Conservation (phyloP, 495 filamentous ascomycete species). For the Penicillium paradoxum region DNA sequence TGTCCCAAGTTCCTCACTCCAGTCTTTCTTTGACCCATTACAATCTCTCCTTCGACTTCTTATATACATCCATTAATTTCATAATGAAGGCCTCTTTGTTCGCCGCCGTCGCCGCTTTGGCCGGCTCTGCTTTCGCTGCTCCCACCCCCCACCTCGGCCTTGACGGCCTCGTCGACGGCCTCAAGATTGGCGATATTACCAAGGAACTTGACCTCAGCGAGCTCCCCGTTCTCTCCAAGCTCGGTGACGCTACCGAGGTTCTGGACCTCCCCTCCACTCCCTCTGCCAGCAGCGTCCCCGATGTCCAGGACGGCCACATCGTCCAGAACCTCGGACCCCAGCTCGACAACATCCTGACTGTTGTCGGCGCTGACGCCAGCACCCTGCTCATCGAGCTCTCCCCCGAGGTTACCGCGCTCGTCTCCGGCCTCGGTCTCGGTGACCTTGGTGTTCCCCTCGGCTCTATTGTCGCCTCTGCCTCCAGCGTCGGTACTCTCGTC, state of each 20-base stretch:
- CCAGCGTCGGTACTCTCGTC: conserved; percentile 28
- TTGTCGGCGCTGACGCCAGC: conserved; percentile 27
- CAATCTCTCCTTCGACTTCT: conserved; percentile 30
- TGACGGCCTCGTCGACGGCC: conserved; percentile 13
- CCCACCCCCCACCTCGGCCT: conserved; percentile 16
- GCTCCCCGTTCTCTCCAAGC: conserved; percentile 20
- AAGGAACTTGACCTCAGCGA: conserved; percentile 17
- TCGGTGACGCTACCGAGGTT: conserved; percentile 21
- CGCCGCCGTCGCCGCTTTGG: conserved; percentile 31
- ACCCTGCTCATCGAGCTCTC: conserved; percentile 31
- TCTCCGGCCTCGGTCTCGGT: conserved; percentile 30
- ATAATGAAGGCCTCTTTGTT: conserved; percentile 38
- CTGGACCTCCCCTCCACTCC: conserved; percentile 14
- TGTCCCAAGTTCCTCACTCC: conserved; percentile 7
- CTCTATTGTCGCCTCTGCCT: conserved; percentile 26
- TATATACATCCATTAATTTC: conserved; percentile 21
- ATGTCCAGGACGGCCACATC: conserved; percentile 31
- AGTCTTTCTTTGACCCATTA: conserved; percentile 28
- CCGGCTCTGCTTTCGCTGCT: conserved; percentile 30
- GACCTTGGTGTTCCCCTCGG: conserved; percentile 26
- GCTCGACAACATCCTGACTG: conserved; percentile 28
- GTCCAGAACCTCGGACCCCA: conserved; percentile 28
- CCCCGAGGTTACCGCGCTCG: conserved; percentile 30
- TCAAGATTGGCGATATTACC: conserved; percentile 20
- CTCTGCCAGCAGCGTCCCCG: conserved; percentile 20